Evolutionary conservation across 2,329 filamentous ascomycete species (phyloP).

Genomic region (Triangularia setosa): DNA sequence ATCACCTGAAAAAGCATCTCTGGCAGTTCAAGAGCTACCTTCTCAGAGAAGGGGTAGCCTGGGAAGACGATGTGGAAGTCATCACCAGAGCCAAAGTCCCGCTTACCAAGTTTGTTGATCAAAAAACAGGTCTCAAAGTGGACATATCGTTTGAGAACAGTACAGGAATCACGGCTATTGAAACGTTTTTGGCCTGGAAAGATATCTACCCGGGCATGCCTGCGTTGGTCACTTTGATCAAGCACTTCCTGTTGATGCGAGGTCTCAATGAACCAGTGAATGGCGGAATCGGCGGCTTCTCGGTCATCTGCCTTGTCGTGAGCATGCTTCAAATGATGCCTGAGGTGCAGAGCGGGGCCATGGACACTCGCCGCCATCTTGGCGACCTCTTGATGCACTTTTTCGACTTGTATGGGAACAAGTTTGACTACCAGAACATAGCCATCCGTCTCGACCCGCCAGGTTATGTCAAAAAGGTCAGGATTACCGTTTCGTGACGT

Average conservation of each 20-base stretch:
- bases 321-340: conserved; percentile 82
- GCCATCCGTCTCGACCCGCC: conserved; percentile 76
- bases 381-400: conserved; percentile 83
- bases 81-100: conserved; percentile 80
- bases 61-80: conserved; percentile 56
- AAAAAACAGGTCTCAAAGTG: conserved; percentile 71
- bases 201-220: conserved; percentile 77
- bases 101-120: conserved; percentile 86
- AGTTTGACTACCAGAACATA: conserved; percentile 65
- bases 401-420: conserved; percentile 81
- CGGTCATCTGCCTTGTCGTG: conserved; percentile 88
- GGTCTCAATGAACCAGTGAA: conserved; percentile 87
- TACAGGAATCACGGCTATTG: conserved; percentile 73
- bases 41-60: conserved; percentile 51
- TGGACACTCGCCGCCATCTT: conserved; percentile 62
- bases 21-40: conserved; percentile 62
- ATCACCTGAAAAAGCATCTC: conserved; percentile 53
- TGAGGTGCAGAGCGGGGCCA: conserved; percentile 57
- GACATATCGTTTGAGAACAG: conserved; percentile 95
- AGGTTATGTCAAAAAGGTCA: conserved; percentile 71
- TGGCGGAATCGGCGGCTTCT: conserved; percentile 90
- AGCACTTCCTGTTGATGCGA: conserved; percentile 87
- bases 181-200: conserved; percentile 80
- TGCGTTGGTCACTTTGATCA: conserved; percentile 79
- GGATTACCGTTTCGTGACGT: conserved; percentile 22